Conservation (phyloP, 805 yeast genomes). For the Saturnispora mendoncae region DNA sequence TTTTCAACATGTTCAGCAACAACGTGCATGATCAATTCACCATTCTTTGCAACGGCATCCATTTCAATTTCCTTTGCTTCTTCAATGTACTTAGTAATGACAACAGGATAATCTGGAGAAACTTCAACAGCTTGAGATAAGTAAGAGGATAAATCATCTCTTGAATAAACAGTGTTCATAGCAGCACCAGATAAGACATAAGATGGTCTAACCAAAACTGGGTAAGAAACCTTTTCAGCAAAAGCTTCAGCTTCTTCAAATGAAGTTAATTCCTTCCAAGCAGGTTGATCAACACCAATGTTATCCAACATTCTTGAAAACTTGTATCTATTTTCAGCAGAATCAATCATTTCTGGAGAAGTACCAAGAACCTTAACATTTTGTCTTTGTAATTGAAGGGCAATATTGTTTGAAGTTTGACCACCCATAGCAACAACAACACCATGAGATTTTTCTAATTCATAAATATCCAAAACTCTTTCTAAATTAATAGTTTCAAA, state of each 20-base stretch:
- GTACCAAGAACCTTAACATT: conserved; percentile 94
- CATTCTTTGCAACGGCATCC: conserved; percentile 97
- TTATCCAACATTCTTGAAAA: conserved; percentile 94
- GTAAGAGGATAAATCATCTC: conserved; percentile 79
- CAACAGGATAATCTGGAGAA: conserved; percentile 97
- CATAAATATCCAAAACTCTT: conserved; percentile 90
- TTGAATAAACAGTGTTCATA: conserved; percentile 91
- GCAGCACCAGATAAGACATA: conserved; percentile 98
- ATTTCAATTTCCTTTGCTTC: conserved; percentile 96
- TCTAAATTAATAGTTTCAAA: conserved; percentile 93
- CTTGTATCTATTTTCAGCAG: conserved; percentile 97
- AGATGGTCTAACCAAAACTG: conserved; percentile 95
- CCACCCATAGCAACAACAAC: conserved; percentile 98
- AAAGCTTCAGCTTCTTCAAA: conserved; percentile 86
- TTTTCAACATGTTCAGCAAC: conserved; percentile 97
- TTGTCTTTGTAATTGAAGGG: conserved; percentile 84
- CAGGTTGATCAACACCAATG: conserved; percentile 97
- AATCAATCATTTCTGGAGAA: conserved; percentile 95
- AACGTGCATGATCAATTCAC: conserved; percentile 92
- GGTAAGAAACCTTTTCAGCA: conserved; percentile 85
- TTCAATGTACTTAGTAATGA: conserved; percentile 92
- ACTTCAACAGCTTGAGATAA: conserved; percentile 93
- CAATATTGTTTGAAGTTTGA: conserved; percentile 95
- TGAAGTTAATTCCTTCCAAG: conserved; percentile 96
- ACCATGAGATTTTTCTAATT: conserved; percentile 81